Conservation (phyloP, 495 filamentous ascomycete species). For the Xeromyces bisporus region DNA sequence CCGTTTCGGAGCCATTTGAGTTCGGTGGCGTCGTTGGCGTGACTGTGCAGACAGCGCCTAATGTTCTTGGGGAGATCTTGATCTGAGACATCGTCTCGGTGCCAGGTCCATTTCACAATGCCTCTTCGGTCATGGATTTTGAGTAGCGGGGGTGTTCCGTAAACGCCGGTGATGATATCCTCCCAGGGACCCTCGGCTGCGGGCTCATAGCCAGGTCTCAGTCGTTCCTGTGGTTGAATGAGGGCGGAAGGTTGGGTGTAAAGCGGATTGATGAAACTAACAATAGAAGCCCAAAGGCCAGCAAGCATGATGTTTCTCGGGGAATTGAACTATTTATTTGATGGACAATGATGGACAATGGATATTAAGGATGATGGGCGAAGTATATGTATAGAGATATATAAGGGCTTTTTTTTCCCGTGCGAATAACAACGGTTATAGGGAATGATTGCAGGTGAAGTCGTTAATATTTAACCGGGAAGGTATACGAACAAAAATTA, state of each 20-base stretch:
- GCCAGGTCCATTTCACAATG: slow-evolving; percentile 12
- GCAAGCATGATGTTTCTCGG: slow-evolving; percentile 3
- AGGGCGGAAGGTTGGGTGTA: background rate
- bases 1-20: slow-evolving; percentile 14
- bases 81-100: slow-evolving; percentile 10
- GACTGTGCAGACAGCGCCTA: slow-evolving; percentile 7
- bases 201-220: slow-evolving; percentile 1
- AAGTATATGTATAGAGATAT: too few species aligned
- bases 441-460: too few species aligned
- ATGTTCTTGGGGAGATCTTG: slow-evolving; percentile 8
- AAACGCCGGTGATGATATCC: slow-evolving; percentile 15
- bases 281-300: slow-evolving; percentile 1
- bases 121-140: slow-evolving; percentile 13
- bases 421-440: too few species aligned
- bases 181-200: slow-evolving; percentile 6
- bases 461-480: too few species aligned
- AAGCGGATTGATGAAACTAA: slow-evolving; percentile 1
- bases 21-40: slow-evolving; percentile 15
- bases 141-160: slow-evolving; percentile 9
- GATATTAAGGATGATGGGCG: too few species aligned
- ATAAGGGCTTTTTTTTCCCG: too few species aligned
- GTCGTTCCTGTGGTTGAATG: slow-evolving; percentile 1
- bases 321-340: too few species aligned
- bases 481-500: too few species aligned
- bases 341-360: too few species aligned